Percentiles rank a stretch among this genome's conserved stretches.
phyloP scores from a whole-genome alignment of 1,139 yeast species.

The Lodderomyces jiufengensis region DNA sequence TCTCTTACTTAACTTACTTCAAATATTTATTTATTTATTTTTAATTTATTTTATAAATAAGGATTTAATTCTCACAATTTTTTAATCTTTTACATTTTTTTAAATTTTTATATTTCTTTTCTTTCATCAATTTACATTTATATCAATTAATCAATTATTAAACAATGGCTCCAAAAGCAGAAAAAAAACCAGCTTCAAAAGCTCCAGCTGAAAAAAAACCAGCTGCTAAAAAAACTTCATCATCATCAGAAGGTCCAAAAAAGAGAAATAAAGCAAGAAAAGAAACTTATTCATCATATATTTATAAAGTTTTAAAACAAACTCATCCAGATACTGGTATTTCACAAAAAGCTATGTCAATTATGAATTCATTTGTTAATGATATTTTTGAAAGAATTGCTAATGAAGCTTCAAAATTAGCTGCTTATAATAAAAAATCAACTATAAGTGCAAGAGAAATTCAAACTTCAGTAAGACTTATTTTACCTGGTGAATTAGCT shows the following conservation, averaged over 20 bases:
- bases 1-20: neutral
- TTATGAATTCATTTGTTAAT: conserved; percentile 97
- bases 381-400: conserved; percentile 96
- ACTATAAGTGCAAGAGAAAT: conserved; percentile 99
- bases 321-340: conserved; percentile 99
- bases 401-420: conserved; percentile 97
- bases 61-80: no score
- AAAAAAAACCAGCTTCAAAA: conserved; percentile 98
- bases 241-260: conserved; percentile 72
- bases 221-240: conserved; percentile 90
- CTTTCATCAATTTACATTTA: conserved; percentile 9
- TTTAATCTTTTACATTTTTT: no score
- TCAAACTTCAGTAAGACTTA: conserved; percentile 98
- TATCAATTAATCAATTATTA: conserved; percentile 17
- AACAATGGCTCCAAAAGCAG: conserved; percentile 95
- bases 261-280: conserved; percentile 97
- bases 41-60: no score
- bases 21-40: neutral
- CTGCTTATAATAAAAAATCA: conserved; percentile 99
- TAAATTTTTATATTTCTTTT: conserved; percentile 3
- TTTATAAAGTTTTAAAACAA: conserved; percentile 97
- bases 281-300: conserved; percentile 98
- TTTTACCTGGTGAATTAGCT: conserved; percentile 99
- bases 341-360: conserved; percentile 98
- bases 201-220: conserved; percentile 98